phyloP scores from a whole-genome alignment of 2,329 filamentous ascomycete species.

The Diaporthe nobilis region DNA sequence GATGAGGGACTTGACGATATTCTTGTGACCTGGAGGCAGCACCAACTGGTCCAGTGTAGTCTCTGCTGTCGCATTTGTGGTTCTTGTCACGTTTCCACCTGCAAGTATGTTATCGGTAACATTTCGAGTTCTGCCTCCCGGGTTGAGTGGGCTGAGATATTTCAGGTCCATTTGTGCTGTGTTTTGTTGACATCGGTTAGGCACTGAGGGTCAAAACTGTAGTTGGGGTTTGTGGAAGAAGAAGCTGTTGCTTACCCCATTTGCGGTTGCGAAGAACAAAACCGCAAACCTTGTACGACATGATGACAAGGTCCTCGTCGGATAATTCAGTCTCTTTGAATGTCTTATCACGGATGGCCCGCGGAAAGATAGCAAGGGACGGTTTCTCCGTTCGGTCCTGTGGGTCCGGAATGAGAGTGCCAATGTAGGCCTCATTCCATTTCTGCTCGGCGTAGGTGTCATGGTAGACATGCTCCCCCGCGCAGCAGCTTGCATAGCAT shows the following conservation, averaged over 20 bases:
- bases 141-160: not conserved
- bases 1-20: conserved; percentile 50
- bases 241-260: conserved; percentile 48
- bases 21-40: conserved; percentile 46
- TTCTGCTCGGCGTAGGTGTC: conserved; percentile 12
- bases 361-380: not conserved
- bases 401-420: not conserved
- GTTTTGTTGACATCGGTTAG: not conserved
- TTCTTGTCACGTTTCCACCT: too few species aligned
- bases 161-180: conserved; percentile 18
- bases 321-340: conserved; percentile 14
- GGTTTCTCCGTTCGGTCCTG: conserved; percentile 4
- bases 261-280: conserved; percentile 52
- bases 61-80: conserved; percentile 19
- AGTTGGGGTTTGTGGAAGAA: too few species aligned
- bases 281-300: conserved; percentile 51
- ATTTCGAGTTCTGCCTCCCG: not conserved
- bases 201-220: not conserved
- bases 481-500: conserved; percentile 13
- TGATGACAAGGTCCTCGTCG: conserved; percentile 50
- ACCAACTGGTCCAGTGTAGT: conserved; percentile 48
- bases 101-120: not conserved
- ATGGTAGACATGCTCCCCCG: not conserved
- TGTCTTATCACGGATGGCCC: not conserved
- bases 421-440: conserved; percentile 3